Evolutionary conservation across 176 grass and related monocot species (phyloP).

Genomic region (Triticum turgidum): DNA sequence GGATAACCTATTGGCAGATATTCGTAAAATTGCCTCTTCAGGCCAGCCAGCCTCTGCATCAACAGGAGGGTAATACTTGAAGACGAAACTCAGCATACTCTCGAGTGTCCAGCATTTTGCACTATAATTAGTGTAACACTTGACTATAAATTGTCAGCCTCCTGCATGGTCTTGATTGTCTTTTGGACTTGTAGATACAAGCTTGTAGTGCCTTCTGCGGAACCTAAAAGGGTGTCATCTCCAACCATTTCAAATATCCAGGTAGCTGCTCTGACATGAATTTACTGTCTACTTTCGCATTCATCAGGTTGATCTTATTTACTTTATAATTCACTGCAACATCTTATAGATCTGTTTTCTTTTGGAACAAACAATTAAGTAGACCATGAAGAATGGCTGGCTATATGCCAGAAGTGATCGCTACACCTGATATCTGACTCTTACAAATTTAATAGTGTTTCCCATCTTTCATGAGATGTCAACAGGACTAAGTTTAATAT

Average conservation of each 20-base stretch:
- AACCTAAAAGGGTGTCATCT: slow-evolving; percentile 84
- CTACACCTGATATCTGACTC: neutral
- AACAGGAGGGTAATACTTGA: slow-evolving; percentile 81
- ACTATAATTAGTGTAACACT: neutral
- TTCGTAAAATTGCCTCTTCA: slow-evolving; percentile 68
- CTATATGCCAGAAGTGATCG: neutral
- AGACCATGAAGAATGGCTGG: neutral
- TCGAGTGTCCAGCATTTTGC: slow-evolving; percentile 9
- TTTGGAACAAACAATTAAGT: neutral
- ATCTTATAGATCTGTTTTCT: neutral
- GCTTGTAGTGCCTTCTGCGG: slow-evolving; percentile 65
- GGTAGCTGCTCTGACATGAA: slow-evolving; percentile 35
- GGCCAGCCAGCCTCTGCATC: slow-evolving; percentile 74
- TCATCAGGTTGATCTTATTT: slow-evolving; percentile 17
- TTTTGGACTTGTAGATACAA: slow-evolving; percentile 67
- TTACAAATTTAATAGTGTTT: neutral
- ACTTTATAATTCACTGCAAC: neutral
- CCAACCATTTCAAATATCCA: slow-evolving; percentile 97
- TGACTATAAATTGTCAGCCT: neutral
- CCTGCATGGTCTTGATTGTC: slow-evolving; percentile 15
- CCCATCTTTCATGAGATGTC: neutral
- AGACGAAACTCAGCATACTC: slow-evolving; percentile 11
- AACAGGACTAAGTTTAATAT: slow-evolving; percentile 6
- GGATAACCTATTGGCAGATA: slow-evolving; percentile 69
- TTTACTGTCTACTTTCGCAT: slow-evolving; percentile 7